Base-by-base conservation (phyloP, 306 rosid species). In the Fragaria vesca region DNA sequence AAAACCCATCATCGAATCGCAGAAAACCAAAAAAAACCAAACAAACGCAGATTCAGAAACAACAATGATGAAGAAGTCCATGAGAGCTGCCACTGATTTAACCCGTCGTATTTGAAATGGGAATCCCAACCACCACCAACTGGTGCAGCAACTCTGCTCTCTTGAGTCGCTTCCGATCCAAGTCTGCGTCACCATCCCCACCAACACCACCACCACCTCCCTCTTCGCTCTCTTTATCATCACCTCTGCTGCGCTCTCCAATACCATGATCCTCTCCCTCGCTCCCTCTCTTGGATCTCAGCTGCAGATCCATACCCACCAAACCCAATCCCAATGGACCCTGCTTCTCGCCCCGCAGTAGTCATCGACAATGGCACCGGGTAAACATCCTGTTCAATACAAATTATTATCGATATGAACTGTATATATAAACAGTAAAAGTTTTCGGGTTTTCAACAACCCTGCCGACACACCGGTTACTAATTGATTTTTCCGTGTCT, bases 341-440 rank as follows among this genome's bases (percentile, higher is more conserved):
- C 93, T 36, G 90, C 92, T 36, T 87, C 94, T 83, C 97, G 99
- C 77, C 97, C 98, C 18, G 96, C 99, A 79, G 97, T 96, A 70
- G 99, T 96, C 17, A 87, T 93, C 78, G 99, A 96, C 85, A 96
- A 85, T 73, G 99, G 99, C 88, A 91, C 97, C 80, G 99, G 99
- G 99, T 96, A 38, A 38, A 6, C 42, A 0, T 38, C 8, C 42
- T 6, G 8, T 38, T 32, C 8, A 38, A 38, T 5, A 38, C 42
- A 38, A 38, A 5, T 4, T 24, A 24, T 24, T 24, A 24, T 24
- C 26, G 26, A 24, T 24, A 24, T 24, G 26, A 24, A 24, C 26
- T 24, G 26, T 24, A 24, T 24, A 24, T 24, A 24, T 24, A 24
- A 24, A 24, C 26, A 24, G 26, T 24, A 0, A 24, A 24, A 24